Conservation (phyloP, 1,284 basidiomycete species). For the Coniferiporia sulphurascens region DNA sequence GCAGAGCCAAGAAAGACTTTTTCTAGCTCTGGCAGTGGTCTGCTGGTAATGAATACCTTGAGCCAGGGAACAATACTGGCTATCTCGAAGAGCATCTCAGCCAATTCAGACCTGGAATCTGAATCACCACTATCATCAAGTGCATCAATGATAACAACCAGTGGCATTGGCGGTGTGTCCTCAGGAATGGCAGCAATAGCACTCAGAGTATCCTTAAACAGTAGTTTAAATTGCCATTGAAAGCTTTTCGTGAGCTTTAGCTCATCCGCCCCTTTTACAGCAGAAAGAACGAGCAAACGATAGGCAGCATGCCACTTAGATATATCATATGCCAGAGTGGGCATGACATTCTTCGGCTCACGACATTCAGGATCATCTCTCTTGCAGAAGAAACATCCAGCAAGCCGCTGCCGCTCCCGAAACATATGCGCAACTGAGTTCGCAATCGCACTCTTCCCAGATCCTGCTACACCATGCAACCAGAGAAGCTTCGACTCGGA, state of each 20-base stretch:
- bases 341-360: neutral
- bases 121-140: neutral
- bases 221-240: neutral
- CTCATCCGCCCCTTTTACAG: neutral
- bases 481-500: conserved; percentile 26
- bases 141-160: conserved; percentile 9
- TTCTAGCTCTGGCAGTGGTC: neutral
- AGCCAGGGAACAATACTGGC: neutral
- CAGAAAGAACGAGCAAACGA: neutral
- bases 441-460: conserved; percentile 30
- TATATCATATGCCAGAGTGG: conserved; percentile 1
- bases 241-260: neutral
- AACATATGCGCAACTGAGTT: conserved; percentile 29
- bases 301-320: neutral
- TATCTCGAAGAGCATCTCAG: neutral
- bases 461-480: conserved; percentile 20
- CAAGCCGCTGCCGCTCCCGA: conserved; percentile 27
- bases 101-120: neutral
- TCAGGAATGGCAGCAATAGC: neutral
- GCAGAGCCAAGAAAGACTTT: neutral
- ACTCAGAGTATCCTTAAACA: neutral
- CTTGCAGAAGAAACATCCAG: conserved; percentile 19
- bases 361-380: neutral
- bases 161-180: neutral
- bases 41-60: conserved; percentile 2